phyloP scores from a whole-genome alignment of 495 filamentous ascomycete genomes.

The Penicillium psychrofluorescens region DNA sequence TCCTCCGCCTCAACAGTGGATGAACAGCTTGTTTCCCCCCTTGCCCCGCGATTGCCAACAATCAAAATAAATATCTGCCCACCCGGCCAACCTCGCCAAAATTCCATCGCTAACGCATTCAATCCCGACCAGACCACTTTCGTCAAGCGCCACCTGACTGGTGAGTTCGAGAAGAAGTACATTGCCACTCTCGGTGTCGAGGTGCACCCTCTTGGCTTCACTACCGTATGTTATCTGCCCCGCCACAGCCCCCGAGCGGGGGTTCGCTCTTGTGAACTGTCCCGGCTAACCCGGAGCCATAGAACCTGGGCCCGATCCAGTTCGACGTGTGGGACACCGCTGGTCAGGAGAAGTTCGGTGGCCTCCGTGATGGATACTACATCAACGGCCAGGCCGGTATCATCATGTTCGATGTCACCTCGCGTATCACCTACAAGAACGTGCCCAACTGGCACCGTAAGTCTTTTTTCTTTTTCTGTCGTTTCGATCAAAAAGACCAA shows the following conservation, averaged over 20 bases:
- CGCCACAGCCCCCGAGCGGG: constrained; percentile 18
- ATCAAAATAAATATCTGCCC: constrained; percentile 22
- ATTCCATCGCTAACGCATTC: constrained; percentile 21
- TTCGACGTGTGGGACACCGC: constrained; percentile 99
- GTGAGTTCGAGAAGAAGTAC: constrained; percentile 99
- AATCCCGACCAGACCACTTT: constrained; percentile 78
- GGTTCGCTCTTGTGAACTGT: too few species aligned
- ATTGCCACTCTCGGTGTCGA: constrained; percentile 99
- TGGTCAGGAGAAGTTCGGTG: constrained; percentile 99
- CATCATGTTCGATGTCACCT: constrained; percentile 99
- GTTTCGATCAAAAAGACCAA: not conserved
- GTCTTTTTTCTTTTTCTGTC: constrained; percentile 28
- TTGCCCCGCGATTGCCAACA: constrained; percentile 26
- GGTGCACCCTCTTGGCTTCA: constrained; percentile 92
- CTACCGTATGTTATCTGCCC: constrained; percentile 76
- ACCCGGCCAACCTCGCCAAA: constrained; percentile 13
- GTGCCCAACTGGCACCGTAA: constrained; percentile 99
- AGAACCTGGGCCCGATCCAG: constrained; percentile 95
- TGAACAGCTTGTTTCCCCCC: constrained; percentile 5
- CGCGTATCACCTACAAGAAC: constrained; percentile 99
- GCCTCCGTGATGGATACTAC: constrained; percentile 99
- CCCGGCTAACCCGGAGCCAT: constrained; percentile 31
- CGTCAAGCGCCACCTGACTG: constrained; percentile 99
- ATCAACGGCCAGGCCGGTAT: constrained; percentile 99
- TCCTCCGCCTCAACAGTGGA: not conserved